A percentile compares a stretch with the other conserved stretches of the same genome.
Conservation (phyloP, 345 rosid genomes). For the Passiflora organensis region DNA sequence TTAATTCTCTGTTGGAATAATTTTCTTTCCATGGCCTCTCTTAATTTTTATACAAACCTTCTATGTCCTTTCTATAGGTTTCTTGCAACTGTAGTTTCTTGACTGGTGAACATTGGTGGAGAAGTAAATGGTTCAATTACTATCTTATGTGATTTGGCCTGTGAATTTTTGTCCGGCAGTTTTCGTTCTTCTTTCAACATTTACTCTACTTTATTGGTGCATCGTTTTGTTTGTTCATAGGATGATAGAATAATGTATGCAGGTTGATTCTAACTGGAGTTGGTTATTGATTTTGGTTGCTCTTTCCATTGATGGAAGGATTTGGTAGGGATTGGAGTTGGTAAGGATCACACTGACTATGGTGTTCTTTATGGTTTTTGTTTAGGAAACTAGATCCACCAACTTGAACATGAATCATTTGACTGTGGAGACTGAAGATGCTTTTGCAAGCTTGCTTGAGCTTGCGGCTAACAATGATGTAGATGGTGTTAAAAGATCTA, state of each 20-base stretch:
- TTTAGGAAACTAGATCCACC: conserved; percentile 19
- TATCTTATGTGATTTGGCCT: too few relatives aligned
- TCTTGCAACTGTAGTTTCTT: neutral
- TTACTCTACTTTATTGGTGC: conserved; percentile 4
- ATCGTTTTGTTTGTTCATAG: conserved; percentile 2
- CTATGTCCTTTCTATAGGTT: neutral
- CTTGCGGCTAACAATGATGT: conserved; percentile 85
- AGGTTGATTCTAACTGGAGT: conserved; percentile 16
- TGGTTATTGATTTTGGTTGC: conserved; percentile 23
- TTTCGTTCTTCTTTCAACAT: neutral
- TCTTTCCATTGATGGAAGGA: conserved; percentile 40
- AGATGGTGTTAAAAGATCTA: conserved; percentile 49
- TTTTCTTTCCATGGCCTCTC: too few relatives aligned
- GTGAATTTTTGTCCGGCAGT: neutral
- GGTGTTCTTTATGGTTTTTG: conserved; percentile 1
- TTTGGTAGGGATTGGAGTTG: conserved; percentile 48
- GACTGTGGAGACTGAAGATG: conserved; percentile 69
- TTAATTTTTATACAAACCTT: too few relatives aligned
- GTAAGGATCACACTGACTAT: conserved; percentile 27
- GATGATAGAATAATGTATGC: conserved; percentile 3
- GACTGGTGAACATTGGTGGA: neutral
- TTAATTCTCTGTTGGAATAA: too few relatives aligned
- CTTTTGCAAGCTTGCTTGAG: conserved; percentile 85
- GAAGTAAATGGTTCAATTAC: too few relatives aligned
- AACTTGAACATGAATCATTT: conserved; percentile 64